Base-by-base conservation (phyloP, 2,329 filamentous ascomycete genomes). In the Alternaria alternata region DNA sequence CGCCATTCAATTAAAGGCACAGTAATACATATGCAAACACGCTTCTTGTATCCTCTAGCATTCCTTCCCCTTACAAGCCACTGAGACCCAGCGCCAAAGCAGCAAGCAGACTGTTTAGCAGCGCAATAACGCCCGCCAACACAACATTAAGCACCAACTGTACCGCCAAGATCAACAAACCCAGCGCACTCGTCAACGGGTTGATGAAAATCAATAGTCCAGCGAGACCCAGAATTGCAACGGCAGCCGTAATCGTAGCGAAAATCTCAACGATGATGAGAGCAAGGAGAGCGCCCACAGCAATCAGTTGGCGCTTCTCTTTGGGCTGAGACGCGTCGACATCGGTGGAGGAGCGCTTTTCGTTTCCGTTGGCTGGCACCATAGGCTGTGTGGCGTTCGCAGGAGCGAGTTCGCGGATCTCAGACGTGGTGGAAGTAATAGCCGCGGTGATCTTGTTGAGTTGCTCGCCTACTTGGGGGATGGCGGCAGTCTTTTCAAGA, bases 241-340 rank as follows among this genome's bases (percentile, higher is more conserved):
- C 49, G 1, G 67, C 66, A 20, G 51, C 66, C 22, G 59, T 53
- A 38, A 70, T 20, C 2, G 66, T 70, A 8, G 67, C 67, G 14
- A 70, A 66, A 9, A 69, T 63, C 49, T 70, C 67, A 1, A 69
- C 54, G 12, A 69, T 66, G 44, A 67, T 69, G 18, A 67, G 59
- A 7, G 59, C 51, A 7, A 69, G 64, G 4, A 67, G 51, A 1
- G 59, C 62, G 16, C 51, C 51, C 2, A 59, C 63, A 11, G 63
- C 58, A 3, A 67, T 54, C 20, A 62, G 44, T 18, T 66, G 63
- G 5, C 63, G 65, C 22, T 52, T 57, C 59, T 34, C 42, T 22
- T 22, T 49, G 26, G 22, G 61, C 16, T 51, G 44, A 1, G 22
- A 30, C 14, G 16, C n/a, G 18, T 38, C 38, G 12, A 36, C 8